phyloP scores from a whole-genome alignment of 2,329 filamentous ascomycete species.

The Byssoonygena ceratinophila region DNA sequence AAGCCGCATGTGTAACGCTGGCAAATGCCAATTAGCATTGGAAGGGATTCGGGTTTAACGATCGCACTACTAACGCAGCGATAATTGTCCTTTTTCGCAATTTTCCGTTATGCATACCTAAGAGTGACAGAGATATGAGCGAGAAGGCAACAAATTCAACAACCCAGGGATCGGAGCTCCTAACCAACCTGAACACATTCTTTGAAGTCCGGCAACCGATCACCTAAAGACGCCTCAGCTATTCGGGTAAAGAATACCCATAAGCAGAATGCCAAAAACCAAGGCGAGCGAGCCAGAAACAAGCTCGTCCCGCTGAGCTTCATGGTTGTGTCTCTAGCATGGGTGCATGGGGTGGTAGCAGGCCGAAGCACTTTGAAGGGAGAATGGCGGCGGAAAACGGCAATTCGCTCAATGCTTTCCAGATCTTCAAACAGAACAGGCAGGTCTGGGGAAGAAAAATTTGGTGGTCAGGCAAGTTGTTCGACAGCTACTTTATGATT shows the following conservation, averaged over 20 bases:
- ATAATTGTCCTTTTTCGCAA: slow-evolving; percentile 56
- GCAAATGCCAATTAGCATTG: slow-evolving; percentile 10
- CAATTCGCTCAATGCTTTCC: neutral
- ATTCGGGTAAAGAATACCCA: slow-evolving; percentile 28
- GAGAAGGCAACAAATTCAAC: neutral
- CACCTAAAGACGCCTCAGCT: slow-evolving; percentile 63
- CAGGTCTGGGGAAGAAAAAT: neutral
- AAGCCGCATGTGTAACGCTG: slow-evolving; percentile 73
- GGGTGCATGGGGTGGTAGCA: neutral
- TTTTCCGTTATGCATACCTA: slow-evolving; percentile 74
- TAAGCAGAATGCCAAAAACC: slow-evolving; percentile 26
- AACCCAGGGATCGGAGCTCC: slow-evolving; percentile 1
- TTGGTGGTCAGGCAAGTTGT: too few species aligned
- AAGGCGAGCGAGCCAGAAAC: slow-evolving; percentile 10
- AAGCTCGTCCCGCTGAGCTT: slow-evolving; percentile 7
- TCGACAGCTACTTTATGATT: too few species aligned
- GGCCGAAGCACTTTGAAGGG: neutral
- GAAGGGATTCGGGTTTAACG: neutral
- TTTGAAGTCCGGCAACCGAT: slow-evolving; percentile 75
- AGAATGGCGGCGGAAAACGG: slow-evolving; percentile 4
- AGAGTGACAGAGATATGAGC: slow-evolving; percentile 9
- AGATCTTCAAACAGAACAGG: neutral
- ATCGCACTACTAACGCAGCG: slow-evolving; percentile 54
- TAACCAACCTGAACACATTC: slow-evolving; percentile 67
- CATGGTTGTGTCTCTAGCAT: slow-evolving; percentile 13